Percentiles rank a stretch among this genome's conserved stretches.
Evolutionary conservation across 208 protist species (phyloP).

Genomic region (Trypanosoma brucei): DNA sequence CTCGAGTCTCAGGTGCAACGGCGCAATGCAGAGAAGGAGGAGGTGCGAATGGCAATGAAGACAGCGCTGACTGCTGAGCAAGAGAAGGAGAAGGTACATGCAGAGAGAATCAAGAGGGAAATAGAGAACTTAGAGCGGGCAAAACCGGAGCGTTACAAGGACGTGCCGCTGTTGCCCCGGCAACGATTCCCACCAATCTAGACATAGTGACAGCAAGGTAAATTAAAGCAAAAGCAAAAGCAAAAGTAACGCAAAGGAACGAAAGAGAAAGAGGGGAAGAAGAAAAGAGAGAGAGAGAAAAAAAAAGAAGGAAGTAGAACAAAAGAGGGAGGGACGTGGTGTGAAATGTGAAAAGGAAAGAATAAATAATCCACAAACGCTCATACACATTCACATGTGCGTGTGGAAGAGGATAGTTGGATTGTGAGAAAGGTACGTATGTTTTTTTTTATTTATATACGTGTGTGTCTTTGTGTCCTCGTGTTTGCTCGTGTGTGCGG

Average conservation of each 20-base stretch:
- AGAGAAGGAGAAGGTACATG: slow-evolving; percentile 42
- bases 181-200: slow-evolving; percentile 37
- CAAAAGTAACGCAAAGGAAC: not conserved
- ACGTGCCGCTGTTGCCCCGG: slow-evolving; percentile 63
- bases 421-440: not conserved
- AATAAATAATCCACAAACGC: too few relatives aligned
- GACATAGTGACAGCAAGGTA: not conserved
- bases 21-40: slow-evolving; percentile 38
- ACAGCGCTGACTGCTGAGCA: slow-evolving; percentile 59
- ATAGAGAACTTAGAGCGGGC: slow-evolving; percentile 74
- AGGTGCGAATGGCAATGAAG: slow-evolving; percentile 27
- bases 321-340: too few relatives aligned
- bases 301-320: too few relatives aligned
- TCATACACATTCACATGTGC: too few relatives aligned
- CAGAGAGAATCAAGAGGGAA: slow-evolving; percentile 62
- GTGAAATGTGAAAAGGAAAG: too few relatives aligned
- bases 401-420: too few relatives aligned
- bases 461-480: not conserved
- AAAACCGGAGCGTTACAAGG: slow-evolving; percentile 64
- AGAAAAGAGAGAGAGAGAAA: not conserved
- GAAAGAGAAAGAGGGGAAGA: not conserved
- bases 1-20: slow-evolving; percentile 61
- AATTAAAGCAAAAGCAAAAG: not conserved
- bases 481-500: not conserved
- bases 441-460: not conserved